Percentiles rank a stretch among this genome's conserved stretches.
These are phyloP conservation scores for Pseudomassariella vexata DNA, from an alignment of 2,329 filamentous ascomycete species.

Conservation along the genomic window DNA sequence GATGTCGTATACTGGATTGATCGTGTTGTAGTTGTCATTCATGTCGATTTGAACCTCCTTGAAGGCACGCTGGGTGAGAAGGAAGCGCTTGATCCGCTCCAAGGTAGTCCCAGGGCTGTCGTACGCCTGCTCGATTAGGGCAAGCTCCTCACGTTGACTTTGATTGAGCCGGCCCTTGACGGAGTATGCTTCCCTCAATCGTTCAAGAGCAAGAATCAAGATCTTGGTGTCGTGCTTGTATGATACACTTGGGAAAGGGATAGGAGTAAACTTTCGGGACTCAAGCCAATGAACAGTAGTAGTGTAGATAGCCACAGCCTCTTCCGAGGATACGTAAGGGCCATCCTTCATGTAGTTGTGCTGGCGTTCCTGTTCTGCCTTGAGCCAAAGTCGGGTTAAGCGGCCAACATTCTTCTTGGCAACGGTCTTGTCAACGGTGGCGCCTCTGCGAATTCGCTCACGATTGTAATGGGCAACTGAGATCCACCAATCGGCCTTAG, in stretches of 20 bases:
- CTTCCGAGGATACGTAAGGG: conserved; percentile 95
- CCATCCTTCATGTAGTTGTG: conserved; percentile 99
- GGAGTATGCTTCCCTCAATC: conserved; percentile 90
- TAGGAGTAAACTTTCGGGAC: conserved; percentile 95
- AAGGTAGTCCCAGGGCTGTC: conserved; percentile 95
- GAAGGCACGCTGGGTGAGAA: conserved; percentile 95
- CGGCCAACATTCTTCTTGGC: conserved; percentile 98
- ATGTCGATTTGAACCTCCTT: conserved; percentile 99
- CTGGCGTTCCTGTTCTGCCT: conserved; percentile 95
- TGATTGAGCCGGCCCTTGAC: conserved; percentile 96
- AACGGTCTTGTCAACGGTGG: conserved; percentile 97
- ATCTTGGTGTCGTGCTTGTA: conserved; percentile 99
- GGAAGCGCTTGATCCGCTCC: conserved; percentile 93
- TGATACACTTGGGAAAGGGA: conserved; percentile 96
- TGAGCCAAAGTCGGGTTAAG: conserved; percentile 91
- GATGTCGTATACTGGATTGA: conserved; percentile 98
- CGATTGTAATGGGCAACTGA: conserved; percentile 98
- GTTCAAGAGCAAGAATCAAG: conserved; percentile 87
- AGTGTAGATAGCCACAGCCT: conserved; percentile 97
- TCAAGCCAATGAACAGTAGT: conserved; percentile 99
- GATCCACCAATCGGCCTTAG: conserved; percentile 99
- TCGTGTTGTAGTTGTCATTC: conserved; percentile 99
- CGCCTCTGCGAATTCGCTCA: conserved; percentile 91
- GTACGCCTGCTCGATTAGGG: conserved; percentile 95
- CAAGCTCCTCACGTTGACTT: conserved; percentile 93